Evolutionary conservation across 108 stramenopile species (phyloP), one percentile per base, ranked within the genome.

Genomic region (Parmales sp.): DNA sequence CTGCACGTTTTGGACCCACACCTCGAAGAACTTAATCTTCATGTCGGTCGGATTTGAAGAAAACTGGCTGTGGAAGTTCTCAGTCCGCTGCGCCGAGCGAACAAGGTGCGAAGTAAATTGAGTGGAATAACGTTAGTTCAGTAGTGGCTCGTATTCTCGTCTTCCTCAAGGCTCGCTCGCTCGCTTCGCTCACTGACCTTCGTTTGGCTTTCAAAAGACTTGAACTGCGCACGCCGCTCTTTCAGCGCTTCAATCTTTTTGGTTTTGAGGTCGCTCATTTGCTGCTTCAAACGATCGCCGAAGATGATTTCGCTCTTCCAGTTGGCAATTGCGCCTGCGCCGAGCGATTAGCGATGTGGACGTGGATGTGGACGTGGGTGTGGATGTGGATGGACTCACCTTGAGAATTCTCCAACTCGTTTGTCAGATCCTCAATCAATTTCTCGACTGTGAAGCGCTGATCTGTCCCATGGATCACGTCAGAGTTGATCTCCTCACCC

Each of bases 361-460:
- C n/a, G n/a, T n/a, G n/a, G n/a, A n/a, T n/a, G n/a, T n/a, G n/a
- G n/a, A n/a, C n/a, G n/a, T n/a, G n/a, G n/a, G n/a, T n/a, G n/a
- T n/a, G n/a, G n/a, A n/a, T n/a, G n/a, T n/a, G n/a, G n/a, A n/a
- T n/a, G n/a, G n/a, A n/a, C n/a, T n/a, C n/a, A n/a, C n/a, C 39
- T 60, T 74, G 79, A 22, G 63, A 44, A 36, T 80, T 69, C 8
- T 41, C 39, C 38, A 41, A 22, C 64, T 41, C 39, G 26, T 25
- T 25, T n/a, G 41, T n/a, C 38, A 65, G 19, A 28, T 65, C 39
- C 2, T 20, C 25, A 51, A 49, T 45, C n/a, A 31, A 48, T 64
- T 49, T 68, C 44, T 20, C n/a, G 66, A 37, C 72, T 11, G 71
- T 73, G 46, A 81, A 81, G 60, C 65, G 46, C 60, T 81, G 80